Base-by-base conservation (phyloP, 1,139 yeast genomes). In the Blastobotrys malaysiensis region DNA sequence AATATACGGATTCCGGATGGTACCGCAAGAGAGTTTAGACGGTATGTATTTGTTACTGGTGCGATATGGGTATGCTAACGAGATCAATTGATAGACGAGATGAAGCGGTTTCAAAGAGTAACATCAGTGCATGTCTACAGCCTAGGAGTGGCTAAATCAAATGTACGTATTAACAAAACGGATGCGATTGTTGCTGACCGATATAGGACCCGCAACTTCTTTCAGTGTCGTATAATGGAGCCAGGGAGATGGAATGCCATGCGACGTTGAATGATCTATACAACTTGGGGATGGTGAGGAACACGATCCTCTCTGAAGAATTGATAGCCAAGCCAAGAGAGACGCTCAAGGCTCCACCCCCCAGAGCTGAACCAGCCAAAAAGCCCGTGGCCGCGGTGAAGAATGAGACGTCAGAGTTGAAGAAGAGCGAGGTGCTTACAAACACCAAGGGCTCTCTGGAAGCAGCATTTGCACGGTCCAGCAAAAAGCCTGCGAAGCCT, bases 41-140 rank as follows among this genome's bases (percentile, higher is more conserved):
- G 39, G 39, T 31, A 31, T 31, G 39, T 5, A 3, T 31, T 31
- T 7, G 6, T 13, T n/a, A 5, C 47, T 49, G 48, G 45, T 26
- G 52, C 9, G n/a, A 9, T 9, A n/a, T 24, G 16, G 43, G n/a
- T 9, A 22, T 43, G 45, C 45, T 19, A 43, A 20, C 21, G n/a
- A 11, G n/a, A 18, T 43, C 45, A 13, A 36, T 13, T 36, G n/a
- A 11, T 18, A 19, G 45, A 43, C 19, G 24, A 43, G 31, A 59
- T 56, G 45, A 9, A 48, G 13, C 53, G 51, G 9, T 61, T 58
- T 48, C 46, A 52, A 11, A 31, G 46, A 13, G 52, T 63, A 4
- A 50, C 50, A 2, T 55, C 65, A 7, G 52, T 61, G 7, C 63
- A 61, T 39, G 50, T 64, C 9, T 64, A 65, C 53, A 56, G 63